Conservation (phyloP, 1,284 basidiomycete genomes). For the Cutaneotrichosporon cavernicola region DNA sequence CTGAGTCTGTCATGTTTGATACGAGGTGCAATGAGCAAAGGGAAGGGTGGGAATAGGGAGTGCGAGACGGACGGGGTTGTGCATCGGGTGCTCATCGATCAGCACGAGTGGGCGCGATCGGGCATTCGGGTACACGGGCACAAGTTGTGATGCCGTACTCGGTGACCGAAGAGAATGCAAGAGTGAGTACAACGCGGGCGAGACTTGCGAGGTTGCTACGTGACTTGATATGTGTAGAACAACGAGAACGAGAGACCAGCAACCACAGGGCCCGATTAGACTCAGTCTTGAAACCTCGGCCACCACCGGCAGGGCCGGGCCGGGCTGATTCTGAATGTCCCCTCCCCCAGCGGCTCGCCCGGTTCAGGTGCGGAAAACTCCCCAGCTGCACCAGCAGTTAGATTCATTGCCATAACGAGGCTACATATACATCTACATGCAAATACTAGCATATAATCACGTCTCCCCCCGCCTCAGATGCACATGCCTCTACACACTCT, state of each 20-base stretch:
- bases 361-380: too few relatives aligned
- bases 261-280: too few relatives aligned
- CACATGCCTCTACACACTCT: background rate
- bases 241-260: background rate
- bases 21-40: background rate
- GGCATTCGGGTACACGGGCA: background rate
- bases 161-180: background rate
- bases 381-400: too few relatives aligned
- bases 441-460: background rate
- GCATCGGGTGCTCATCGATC: background rate
- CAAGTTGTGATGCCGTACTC: background rate
- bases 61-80: background rate
- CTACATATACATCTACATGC: background rate
- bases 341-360: background rate
- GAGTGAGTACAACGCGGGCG: too few relatives aligned
- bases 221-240: background rate
- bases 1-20: background rate
- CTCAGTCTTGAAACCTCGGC: too few relatives aligned
- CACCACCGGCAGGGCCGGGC: background rate
- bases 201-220: background rate
- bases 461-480: background rate
- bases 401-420: background rate
- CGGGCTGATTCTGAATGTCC: background rate
- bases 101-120: background rate
- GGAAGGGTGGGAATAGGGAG: background rate